A percentile compares a stretch with the other conserved stretches of the same genome.
These are phyloP conservation scores for Bruguiera gymnorhiza DNA, from an alignment of 345 rosid genomes.

Conservation along the genomic window DNA sequence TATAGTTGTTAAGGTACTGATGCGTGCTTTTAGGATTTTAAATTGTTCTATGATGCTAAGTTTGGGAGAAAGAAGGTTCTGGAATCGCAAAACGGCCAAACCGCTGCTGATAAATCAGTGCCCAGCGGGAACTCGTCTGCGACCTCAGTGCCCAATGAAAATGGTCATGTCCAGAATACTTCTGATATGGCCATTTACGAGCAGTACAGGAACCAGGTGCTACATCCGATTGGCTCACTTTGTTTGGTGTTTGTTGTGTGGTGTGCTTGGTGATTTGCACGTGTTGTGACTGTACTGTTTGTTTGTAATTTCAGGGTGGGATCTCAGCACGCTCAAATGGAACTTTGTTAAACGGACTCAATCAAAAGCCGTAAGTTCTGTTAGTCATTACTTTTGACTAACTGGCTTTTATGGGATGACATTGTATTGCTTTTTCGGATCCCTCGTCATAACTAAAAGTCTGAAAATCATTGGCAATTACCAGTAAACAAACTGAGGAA, in stretches of 20 bases:
- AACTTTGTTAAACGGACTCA: conserved; percentile 33
- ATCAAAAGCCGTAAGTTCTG: conserved; percentile 60
- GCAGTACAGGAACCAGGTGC: conserved; percentile 62
- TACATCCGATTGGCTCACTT: neutral
- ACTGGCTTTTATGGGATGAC: neutral
- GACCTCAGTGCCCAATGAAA: conserved; percentile 28
- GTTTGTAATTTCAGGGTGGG: conserved; percentile 37
- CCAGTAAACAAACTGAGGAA: too few species aligned
- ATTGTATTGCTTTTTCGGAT: too few species aligned
- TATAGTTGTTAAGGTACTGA: conserved; percentile 33
- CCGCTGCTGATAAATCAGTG: conserved; percentile 32
- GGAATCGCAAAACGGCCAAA: conserved; percentile 37
- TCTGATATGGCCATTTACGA: conserved; percentile 70
- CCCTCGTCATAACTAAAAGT: too few species aligned
- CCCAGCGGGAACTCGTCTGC: conserved; percentile 32
- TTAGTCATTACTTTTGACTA: neutral
- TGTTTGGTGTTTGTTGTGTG: neutral
- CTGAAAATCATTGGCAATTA: too few species aligned
- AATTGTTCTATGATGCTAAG: conserved; percentile 73
- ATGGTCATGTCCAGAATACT: conserved; percentile 42
- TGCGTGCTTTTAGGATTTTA: conserved; percentile 59
- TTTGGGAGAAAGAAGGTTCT: conserved; percentile 80
- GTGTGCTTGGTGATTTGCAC: neutral
- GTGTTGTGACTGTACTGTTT: neutral
- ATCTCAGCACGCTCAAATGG: conserved; percentile 38